Evolutionary conservation across 495 filamentous ascomycete species (phyloP), one percentile per base, ranked within the genome.

Genomic region (Terfezia claveryi): DNA sequence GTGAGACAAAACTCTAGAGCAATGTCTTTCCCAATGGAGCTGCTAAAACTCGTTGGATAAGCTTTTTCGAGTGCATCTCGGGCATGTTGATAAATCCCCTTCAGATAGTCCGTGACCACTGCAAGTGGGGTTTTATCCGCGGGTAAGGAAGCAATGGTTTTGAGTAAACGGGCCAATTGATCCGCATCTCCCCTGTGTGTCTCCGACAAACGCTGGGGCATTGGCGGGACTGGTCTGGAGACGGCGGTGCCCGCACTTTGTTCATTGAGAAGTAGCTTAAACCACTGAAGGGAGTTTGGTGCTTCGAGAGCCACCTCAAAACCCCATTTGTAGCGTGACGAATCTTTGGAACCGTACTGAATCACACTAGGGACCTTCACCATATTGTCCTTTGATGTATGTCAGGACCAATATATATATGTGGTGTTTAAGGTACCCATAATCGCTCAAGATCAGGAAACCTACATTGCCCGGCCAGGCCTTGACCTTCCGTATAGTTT

Each of bases 1-100:
- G 76, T 78, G 6, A 80, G 50, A 12, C 72, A 56, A 54, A 70
- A 74, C 36, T 71, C 62, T 3, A 70, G 52, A 20, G 66, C 57
- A 10, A 54, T 61, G 12, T 54, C 53, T 4, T 67, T 59, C 12
- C 71, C 37, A 7, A 63, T 49, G 5, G 59, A 37, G 49, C 66
- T 54, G 0, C 66, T 69, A n/a, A 73, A 63, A 49, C 73, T 68
- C 27, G 65, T 56, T 20, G 41, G 41, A 46, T 46, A 46, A 14
- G 41, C 41, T 4, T 14, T 20, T 10, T 63, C 51, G 44, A 76
- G 49, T 0, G 59, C 67, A 53, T 67, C 52, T 51, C 67, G 59
- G 14, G 70, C 68, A 58, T 77, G 70, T 2, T 62, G 52, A 3
- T 72, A 63, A 0, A 80, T 62, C 2, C 61, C 68, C 0, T 57